phyloP scores from a whole-genome alignment of 2,329 filamentous ascomycete species.

The Venturia carpophila region DNA sequence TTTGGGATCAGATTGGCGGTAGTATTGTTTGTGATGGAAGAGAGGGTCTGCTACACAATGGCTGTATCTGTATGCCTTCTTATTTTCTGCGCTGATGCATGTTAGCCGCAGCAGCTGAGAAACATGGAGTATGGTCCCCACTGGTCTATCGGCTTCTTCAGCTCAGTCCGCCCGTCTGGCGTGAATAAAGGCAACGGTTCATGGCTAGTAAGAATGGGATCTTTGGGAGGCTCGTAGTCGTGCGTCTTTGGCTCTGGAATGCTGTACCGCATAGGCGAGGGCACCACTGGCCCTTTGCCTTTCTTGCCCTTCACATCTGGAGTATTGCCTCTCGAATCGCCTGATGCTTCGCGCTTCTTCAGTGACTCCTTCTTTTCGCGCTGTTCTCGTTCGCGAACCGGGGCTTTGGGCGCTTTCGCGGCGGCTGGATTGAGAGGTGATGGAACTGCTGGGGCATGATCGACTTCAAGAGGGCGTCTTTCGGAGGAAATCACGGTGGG shows the following conservation, averaged over 20 bases:
- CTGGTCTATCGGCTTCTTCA: constrained; percentile 43
- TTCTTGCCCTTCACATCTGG: constrained; percentile 35
- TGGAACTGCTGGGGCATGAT: constrained; percentile 61
- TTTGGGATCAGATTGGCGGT: constrained; percentile 77
- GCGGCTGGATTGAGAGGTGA: constrained; percentile 65
- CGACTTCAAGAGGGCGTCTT: constrained; percentile 61
- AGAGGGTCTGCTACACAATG: constrained; percentile 83
- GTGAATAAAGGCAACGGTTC: constrained; percentile 39
- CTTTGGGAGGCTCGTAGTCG: constrained; percentile 44
- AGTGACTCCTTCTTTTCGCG: constrained; percentile 44
- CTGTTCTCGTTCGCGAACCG: constrained; percentile 40
- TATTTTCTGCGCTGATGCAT: constrained; percentile 48
- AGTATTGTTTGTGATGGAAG: constrained; percentile 81
- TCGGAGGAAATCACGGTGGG: constrained; percentile 40
- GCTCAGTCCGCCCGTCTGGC: constrained; percentile 35
- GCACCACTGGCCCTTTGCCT: constrained; percentile 29
- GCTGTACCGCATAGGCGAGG: constrained; percentile 44
- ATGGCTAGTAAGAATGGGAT: constrained; percentile 39
- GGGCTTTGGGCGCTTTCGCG: constrained; percentile 33
- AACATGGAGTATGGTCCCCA: constrained; percentile 16
- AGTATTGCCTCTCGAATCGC: constrained; percentile 31
- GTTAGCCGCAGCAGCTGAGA: background rate
- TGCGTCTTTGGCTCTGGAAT: constrained; percentile 39
- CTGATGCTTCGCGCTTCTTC: constrained; percentile 44
- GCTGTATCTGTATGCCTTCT: constrained; percentile 73